Percentiles rank a stretch among this genome's conserved stretches.
Conservation (phyloP, 768 basidiomycete species). For the Psilocybe cyanescens region DNA sequence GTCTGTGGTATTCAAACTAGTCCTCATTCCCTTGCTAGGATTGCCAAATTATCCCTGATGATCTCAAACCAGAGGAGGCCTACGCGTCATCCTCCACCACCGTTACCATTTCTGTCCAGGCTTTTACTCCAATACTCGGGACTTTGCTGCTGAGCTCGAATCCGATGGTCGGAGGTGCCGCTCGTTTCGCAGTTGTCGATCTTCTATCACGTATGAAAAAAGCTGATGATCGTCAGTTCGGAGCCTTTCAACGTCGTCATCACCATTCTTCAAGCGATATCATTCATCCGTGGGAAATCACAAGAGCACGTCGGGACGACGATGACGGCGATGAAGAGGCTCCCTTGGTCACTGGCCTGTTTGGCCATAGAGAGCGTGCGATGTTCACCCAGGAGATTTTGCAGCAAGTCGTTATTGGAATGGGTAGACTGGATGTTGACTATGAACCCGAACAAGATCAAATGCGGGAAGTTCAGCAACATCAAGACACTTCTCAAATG, state of each 20-base stretch:
- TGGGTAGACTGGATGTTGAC: conserved; percentile 70
- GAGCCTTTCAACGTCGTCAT: conserved; percentile 16
- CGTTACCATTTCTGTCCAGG: conserved; percentile 71
- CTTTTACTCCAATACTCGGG: conserved; percentile 91
- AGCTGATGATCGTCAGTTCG: conserved; percentile 51
- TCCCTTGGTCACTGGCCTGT: conserved; percentile 42
- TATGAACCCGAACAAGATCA: conserved; percentile 25
- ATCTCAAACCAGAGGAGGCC: conserved; percentile 34
- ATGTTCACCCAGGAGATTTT: conserved; percentile 83
- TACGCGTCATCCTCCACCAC: conserved; percentile 38
- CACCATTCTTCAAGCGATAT: conserved; percentile 15
- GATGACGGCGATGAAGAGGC: conserved; percentile 39
- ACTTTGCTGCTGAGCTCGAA: conserved; percentile 86
- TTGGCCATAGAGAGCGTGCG: conserved; percentile 57
- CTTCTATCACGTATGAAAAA: conserved; percentile 72
- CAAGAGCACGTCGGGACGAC: conserved; percentile 5
- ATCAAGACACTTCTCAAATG: conserved; percentile 4
- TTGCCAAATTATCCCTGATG: conserved; percentile 67
- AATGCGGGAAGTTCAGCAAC: conserved; percentile 14
- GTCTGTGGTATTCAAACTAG: conserved; percentile 6
- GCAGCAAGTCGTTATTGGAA: conserved; percentile 86
- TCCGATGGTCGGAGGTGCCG: conserved; percentile 68
- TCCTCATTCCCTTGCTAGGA: conserved; percentile 42
- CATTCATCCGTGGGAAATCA: conserved; percentile 26
- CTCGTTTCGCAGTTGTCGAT: conserved; percentile 78